Evolutionary conservation across 352 stramenopile genomes (phyloP).

Genomic region (Globisporangium splendens): DNA sequence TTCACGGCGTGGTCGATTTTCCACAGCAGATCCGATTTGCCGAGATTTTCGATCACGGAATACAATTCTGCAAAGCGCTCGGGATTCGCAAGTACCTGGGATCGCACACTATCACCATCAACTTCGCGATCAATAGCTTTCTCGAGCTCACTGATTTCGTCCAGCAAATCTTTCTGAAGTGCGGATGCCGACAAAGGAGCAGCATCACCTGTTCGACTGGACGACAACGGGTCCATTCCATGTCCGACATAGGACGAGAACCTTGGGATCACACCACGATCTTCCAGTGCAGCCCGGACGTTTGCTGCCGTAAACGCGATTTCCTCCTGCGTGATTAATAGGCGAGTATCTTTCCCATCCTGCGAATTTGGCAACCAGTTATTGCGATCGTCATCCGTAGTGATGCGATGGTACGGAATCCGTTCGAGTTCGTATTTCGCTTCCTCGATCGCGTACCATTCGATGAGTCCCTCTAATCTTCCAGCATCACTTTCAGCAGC

Average conservation of each 20-base stretch:
- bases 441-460: constrained; percentile 78
- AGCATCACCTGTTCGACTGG: background rate
- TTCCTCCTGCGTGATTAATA: constrained; percentile 60
- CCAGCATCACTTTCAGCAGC: constrained; percentile 32
- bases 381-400: constrained; percentile 43
- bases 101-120: constrained; percentile 8
- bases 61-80: constrained; percentile 72
- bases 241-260: constrained; percentile 10
- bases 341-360: constrained; percentile 50
- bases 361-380: constrained; percentile 48
- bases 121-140: constrained; percentile 38
- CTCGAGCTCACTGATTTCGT: constrained; percentile 59
- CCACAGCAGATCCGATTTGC: constrained; percentile 71
- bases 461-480: constrained; percentile 50
- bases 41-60: constrained; percentile 50
- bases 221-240: constrained; percentile 5
- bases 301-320: constrained; percentile 57
- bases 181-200: constrained; percentile 12
- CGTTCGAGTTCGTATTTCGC: constrained; percentile 60
- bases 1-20: constrained; percentile 71
- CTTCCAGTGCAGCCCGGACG: constrained; percentile 54
- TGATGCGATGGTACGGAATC: constrained; percentile 63
- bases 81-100: constrained; percentile 43
- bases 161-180: constrained; percentile 41
- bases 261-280: constrained; percentile 64